These are phyloP conservation scores for Stentor roeselii DNA, from an alignment of 73 alveolate genomes.

Conservation along the genomic window DNA sequence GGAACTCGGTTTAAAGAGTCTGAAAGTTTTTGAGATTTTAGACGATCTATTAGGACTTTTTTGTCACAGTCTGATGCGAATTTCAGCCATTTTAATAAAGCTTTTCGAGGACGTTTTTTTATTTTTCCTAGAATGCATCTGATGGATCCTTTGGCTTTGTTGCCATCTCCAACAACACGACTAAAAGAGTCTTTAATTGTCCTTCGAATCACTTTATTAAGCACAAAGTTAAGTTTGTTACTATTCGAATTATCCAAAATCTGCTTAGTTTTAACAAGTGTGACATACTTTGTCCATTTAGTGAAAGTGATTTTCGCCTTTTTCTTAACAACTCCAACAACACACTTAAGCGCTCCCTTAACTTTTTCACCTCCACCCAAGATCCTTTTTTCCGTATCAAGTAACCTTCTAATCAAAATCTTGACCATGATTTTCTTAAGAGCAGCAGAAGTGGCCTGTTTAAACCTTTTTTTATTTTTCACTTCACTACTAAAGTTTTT, in stretches of 20 bases:
- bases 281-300: not conserved
- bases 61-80: not conserved
- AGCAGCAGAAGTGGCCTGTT: not conserved
- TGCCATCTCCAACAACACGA: not conserved
- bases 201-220: not conserved
- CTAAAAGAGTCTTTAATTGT: not conserved
- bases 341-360: not conserved
- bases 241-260: not conserved
- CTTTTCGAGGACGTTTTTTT: not conserved
- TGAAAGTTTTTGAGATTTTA: not conserved
- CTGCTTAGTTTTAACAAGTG: not conserved
- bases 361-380: slow-evolving; percentile 24
- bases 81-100: not conserved
- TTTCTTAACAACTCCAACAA: not conserved
- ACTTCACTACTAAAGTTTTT: not conserved
- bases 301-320: not conserved
- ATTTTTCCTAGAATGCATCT: not conserved
- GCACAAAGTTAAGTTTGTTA: not conserved
- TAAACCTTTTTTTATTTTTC: not conserved
- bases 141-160: not conserved
- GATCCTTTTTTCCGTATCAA: not conserved
- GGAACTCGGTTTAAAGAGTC: not conserved
- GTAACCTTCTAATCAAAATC: not conserved
- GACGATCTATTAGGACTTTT: not conserved
- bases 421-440: not conserved